A percentile compares a stretch with the other conserved stretches of the same genome.
These are phyloP conservation scores for Fusarium sp. DNA, from an alignment of 2,329 filamentous ascomycete species.

Conservation along the genomic window DNA sequence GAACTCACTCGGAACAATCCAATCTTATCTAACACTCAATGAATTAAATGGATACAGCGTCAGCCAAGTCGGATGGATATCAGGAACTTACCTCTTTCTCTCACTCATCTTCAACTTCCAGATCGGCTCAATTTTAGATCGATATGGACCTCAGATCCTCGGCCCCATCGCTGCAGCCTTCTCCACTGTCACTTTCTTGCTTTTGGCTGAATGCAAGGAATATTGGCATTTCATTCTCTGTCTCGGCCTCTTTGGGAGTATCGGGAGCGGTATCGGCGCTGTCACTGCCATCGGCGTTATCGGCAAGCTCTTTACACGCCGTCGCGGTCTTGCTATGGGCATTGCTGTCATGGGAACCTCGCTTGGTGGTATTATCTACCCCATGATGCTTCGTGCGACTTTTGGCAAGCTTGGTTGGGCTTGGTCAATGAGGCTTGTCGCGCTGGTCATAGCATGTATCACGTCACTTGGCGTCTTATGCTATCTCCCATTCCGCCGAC, in stretches of 20 bases:
- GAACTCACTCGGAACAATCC: conserved; percentile 59
- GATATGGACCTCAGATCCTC: conserved; percentile 57
- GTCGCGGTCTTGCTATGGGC: conserved; percentile 35
- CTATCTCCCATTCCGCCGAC: conserved; percentile 49
- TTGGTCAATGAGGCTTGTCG: conserved; percentile 51
- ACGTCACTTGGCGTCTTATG: conserved; percentile 48
- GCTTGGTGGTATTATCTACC: conserved; percentile 50
- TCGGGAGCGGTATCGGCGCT: conserved; percentile 55
- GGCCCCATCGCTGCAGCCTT: conserved; percentile 52
- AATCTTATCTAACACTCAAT: conserved; percentile 58
- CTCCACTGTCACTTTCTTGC: conserved; percentile 56
- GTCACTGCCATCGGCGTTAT: conserved; percentile 50
- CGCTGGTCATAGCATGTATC: conserved; percentile 43
- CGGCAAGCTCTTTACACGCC: conserved; percentile 42
- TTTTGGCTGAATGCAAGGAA: conserved; percentile 59
- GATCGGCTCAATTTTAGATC: conserved; percentile 61
- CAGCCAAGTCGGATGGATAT: conserved; percentile 62
- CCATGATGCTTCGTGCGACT: conserved; percentile 48
- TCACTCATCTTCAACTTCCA: conserved; percentile 59
- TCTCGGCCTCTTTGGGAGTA: conserved; percentile 57
- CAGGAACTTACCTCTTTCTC: conserved; percentile 59
- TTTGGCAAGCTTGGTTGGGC: conserved; percentile 48
- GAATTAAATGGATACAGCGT: conserved; percentile 56
- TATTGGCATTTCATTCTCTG: conserved; percentile 63
- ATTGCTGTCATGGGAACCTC: conserved; percentile 36